Conservation (phyloP, 176 grass and related monocot genomes). For the Triticum timopheevii region DNA sequence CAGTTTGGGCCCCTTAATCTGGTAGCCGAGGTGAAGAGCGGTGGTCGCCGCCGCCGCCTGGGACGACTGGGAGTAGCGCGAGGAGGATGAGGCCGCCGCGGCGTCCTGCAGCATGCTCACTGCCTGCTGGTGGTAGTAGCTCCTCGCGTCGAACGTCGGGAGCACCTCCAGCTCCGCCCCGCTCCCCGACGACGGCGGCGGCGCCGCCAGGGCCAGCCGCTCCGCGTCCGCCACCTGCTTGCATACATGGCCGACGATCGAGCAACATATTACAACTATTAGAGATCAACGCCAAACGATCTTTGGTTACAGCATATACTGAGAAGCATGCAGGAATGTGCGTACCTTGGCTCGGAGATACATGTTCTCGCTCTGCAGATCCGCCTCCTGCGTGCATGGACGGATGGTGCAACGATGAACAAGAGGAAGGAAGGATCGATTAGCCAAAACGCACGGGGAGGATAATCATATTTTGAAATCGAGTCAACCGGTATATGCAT, state of each 20-base stretch:
- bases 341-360: slow-evolving; percentile 18
- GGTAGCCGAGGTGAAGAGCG: slow-evolving; percentile 17
- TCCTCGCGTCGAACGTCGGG: slow-evolving; percentile 17
- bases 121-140: slow-evolving; percentile 1
- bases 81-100: not conserved
- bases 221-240: slow-evolving; percentile 15
- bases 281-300: not conserved
- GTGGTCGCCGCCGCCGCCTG: not conserved
- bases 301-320: not conserved
- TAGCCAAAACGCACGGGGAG: not conserved
- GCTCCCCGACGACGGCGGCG: not conserved
- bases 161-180: slow-evolving; percentile 10
- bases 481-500: not conserved
- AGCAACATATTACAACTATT: not conserved
- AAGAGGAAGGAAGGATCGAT: not conserved
- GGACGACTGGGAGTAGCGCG: slow-evolving; percentile 3
- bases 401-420: not conserved
- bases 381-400: not conserved
- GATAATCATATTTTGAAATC: not conserved
- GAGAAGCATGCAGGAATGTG: not conserved
- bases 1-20: not conserved
- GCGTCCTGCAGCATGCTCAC: slow-evolving; percentile 20
- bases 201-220: not conserved
- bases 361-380: slow-evolving; percentile 16
- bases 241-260: not conserved